Evolutionary conservation across 2,329 filamentous ascomycete genomes (phyloP), one percentile per base, ranked within the genome.

Genomic region (Passalora sequoiae): DNA sequence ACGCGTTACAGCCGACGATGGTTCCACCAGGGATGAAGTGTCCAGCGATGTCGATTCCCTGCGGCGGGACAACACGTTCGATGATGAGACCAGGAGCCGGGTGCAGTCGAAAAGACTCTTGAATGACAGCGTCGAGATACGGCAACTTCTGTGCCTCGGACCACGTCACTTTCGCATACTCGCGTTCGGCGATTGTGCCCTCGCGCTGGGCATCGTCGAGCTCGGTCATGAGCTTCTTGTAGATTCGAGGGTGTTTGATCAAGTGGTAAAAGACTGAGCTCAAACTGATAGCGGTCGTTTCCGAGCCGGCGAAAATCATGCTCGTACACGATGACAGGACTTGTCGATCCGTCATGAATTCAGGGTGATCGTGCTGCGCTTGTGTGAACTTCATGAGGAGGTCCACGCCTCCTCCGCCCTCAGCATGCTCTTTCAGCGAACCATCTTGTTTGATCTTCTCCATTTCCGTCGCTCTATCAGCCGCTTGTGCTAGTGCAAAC

Each of bases 201-300:
- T 65, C 55, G 17, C 66, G 65, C 0, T 76, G 75, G 0, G 78
- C 78, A 0, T 67, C 67, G 56, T 87, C 82, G 0, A 89, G 62
- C 60, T 89, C 84, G 1, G 65, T 54, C 56, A 76, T 74, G 41
- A 87, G 66, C 28, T 72, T 73, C 3, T 62, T 58, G 47, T 84
- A 75, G 10, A 71, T 72, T 0, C 53, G 27, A 0, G 81, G 80
- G 55, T 80, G 77, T 57, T 81, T 81, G 25, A 89, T 71, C 3
- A 89, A 66, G 62, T 80, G 81, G 65, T 89, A 89, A 57, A 91
- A 86, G 0, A 89, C 76, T 5, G 80, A 74, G 4, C 77, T 77
- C 0, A 89, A 72, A 5, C 77, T 80, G 58, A 89, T 89, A 28
- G 83, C 85, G 0, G 86, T 91, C 0, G 86, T 91, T 64, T 92